These are phyloP conservation scores for Pestalotiopsis fici DNA, from an alignment of 2,329 filamentous ascomycete genomes.

Conservation along the genomic window DNA sequence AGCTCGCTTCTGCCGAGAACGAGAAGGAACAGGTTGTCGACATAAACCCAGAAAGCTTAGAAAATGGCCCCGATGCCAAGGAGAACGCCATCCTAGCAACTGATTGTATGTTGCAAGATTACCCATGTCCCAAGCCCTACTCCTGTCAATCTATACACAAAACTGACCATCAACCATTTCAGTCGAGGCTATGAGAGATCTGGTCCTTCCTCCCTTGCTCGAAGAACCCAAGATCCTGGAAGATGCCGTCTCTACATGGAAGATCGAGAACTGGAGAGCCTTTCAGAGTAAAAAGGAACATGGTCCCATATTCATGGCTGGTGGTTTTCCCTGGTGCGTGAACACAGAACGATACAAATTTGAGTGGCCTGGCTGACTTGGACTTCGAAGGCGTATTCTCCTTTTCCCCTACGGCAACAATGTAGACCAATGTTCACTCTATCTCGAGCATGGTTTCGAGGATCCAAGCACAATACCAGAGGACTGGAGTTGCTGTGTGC, in stretches of 20 bases:
- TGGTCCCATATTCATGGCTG: constrained; percentile 84
- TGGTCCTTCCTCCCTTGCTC: constrained; percentile 69
- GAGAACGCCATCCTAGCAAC: constrained; percentile 51
- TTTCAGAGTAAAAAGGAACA: constrained; percentile 75
- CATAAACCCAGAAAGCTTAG: constrained; percentile 54
- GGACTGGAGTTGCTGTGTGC: constrained; percentile 95
- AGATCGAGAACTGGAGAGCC: constrained; percentile 79
- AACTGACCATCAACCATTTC: constrained; percentile 26
- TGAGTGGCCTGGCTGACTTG: constrained; percentile 17
- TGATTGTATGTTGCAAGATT: constrained; percentile 46
- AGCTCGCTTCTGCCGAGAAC: constrained; percentile 47
- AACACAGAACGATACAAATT: constrained; percentile 9
- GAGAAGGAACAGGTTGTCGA: constrained; percentile 56
- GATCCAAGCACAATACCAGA: constrained; percentile 73
- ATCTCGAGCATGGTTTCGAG: constrained; percentile 92
- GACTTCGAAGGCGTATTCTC: constrained; percentile 72
- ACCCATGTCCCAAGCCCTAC: neutral
- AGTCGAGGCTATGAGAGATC: constrained; percentile 85
- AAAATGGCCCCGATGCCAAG: constrained; percentile 47
- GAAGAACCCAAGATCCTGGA: constrained; percentile 80
- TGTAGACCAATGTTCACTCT: constrained; percentile 90
- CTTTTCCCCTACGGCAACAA: constrained; percentile 97
- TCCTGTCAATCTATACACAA: neutral
- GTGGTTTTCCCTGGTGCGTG: constrained; percentile 80
- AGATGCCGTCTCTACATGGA: constrained; percentile 81